Evolutionary conservation across 108 stramenopile genomes (phyloP).

Genomic region (Skeletonema costatum): DNA sequence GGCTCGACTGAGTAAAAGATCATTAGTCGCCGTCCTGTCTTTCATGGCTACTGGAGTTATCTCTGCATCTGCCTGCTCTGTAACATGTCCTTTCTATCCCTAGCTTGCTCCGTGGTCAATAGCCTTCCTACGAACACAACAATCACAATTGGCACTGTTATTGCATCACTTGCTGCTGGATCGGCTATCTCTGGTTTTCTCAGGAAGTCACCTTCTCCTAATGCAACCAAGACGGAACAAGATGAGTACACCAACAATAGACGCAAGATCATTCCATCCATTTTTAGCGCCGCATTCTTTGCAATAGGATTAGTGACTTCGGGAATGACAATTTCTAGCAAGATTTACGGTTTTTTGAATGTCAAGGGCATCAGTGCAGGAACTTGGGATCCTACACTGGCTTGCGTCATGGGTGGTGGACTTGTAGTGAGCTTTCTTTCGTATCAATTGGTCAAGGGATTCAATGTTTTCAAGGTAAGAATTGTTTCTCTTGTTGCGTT

Average conservation of each 20-base stretch:
- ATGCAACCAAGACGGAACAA: constrained; percentile 6
- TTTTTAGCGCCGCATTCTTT: constrained; percentile 23
- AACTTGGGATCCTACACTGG: constrained; percentile 82
- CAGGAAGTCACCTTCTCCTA: constrained; percentile 11
- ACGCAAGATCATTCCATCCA: constrained; percentile 38
- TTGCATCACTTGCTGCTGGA: constrained; percentile 27
- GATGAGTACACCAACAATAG: constrained; percentile 37
- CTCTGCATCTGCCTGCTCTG: constrained; percentile 32
- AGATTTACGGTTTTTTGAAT: constrained; percentile 77
- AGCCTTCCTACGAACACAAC: constrained; percentile 13
- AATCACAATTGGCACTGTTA: constrained; percentile 15
- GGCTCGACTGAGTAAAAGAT: constrained; percentile 72
- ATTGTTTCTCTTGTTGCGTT: neutral
- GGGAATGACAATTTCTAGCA: constrained; percentile 68
- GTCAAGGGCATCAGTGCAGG: constrained; percentile 41
- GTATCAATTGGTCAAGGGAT: constrained; percentile 68
- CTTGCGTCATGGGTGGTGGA: constrained; percentile 82
- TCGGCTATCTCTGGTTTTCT: constrained; percentile 16
- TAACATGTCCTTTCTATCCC: constrained; percentile 41
- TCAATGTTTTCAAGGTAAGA: constrained; percentile 35
- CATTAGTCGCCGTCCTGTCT: constrained; percentile 68
- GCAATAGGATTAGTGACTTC: constrained; percentile 63
- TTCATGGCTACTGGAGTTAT: constrained; percentile 79
- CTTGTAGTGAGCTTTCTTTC: constrained; percentile 55
- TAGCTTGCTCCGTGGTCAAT: constrained; percentile 15